phyloP scores from a whole-genome alignment of 2,329 filamentous ascomycete genomes.

The Clarireedia sp. region DNA sequence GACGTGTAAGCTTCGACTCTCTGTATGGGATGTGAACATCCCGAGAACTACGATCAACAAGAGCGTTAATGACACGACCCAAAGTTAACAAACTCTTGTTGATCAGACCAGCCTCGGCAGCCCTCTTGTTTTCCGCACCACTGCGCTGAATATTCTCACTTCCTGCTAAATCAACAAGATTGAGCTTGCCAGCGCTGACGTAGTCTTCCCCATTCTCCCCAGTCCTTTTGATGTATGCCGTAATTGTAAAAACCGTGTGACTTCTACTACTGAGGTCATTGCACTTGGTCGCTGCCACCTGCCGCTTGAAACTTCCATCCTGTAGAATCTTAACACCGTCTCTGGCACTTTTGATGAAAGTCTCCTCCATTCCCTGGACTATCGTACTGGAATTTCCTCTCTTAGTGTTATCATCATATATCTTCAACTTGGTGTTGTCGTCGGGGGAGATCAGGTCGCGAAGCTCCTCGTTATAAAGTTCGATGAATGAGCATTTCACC shows the following conservation, averaged over 20 bases:
- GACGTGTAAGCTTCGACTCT: slow-evolving; percentile 90
- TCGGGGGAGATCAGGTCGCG: slow-evolving; percentile 80
- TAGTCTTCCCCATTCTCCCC: slow-evolving; percentile 82
- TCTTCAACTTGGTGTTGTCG: slow-evolving; percentile 81
- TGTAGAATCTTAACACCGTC: slow-evolving; percentile 86
- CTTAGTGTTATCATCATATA: slow-evolving; percentile 83
- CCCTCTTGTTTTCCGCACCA: slow-evolving; percentile 95
- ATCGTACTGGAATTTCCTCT: slow-evolving; percentile 79
- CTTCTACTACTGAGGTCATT: slow-evolving; percentile 96
- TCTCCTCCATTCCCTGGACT: slow-evolving; percentile 97
- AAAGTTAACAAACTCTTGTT: slow-evolving; percentile 96
- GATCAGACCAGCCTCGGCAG: slow-evolving; percentile 89
- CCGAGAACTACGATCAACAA: slow-evolving; percentile 71
- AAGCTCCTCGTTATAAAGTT: slow-evolving; percentile 95
- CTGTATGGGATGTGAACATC: slow-evolving; percentile 71
- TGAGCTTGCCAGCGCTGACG: slow-evolving; percentile 85
- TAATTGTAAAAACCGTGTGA: slow-evolving; percentile 96
- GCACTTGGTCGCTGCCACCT: slow-evolving; percentile 99
- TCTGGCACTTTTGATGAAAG: slow-evolving; percentile 75
- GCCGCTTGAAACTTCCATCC: slow-evolving; percentile 82
- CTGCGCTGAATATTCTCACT: slow-evolving; percentile 97
- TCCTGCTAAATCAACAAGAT: slow-evolving; percentile 90
- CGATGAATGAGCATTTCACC: slow-evolving; percentile 97
- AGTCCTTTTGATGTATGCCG: slow-evolving; percentile 76
- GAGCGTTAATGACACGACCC: slow-evolving; percentile 91